Base-by-base conservation (phyloP, 768 basidiomycete genomes). In the Coprinellus micaceus region DNA sequence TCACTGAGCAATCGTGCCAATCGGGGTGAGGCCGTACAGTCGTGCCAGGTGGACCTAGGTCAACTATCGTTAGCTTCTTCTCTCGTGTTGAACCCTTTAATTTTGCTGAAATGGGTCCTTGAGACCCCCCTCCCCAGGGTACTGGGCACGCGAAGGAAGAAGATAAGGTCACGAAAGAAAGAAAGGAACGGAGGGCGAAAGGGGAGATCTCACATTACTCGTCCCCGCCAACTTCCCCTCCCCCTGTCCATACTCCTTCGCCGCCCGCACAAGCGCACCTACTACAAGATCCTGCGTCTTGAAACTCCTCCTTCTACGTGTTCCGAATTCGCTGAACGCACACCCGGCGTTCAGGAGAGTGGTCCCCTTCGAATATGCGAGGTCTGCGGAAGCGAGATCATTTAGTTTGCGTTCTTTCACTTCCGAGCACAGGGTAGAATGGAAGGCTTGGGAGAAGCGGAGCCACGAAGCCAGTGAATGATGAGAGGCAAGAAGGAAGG, bases 1-100 rank as follows among this genome's bases (percentile, higher is more conserved):
- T 63, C 70, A 93, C 91, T 93, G 91, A 11, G 89, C 91, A 52
- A 94, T 90, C 1, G 91, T 93, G 7, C 94, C 94, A 26, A 90
- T 76, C 0, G 86, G 85, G 19, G 66, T 67, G 22, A 93, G 56
- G 22, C 74, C 76, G 63, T 92, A 83, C 66, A 86, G 88, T 56
- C 77, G 79, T 3, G 97, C 96, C n/a, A 98, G 77, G 67, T 94
- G 83, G 5, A 88, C 84, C 94, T 96, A 59, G 12, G 54, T 33
- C 41, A 33, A 55, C 21, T 29, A 39, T 15, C 19, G 26, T 17
- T 26, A 17, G 19, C 11, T n/a, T 12, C 3, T n/a, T n/a, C n/a
- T n/a, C n/a, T n/a, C n/a, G n/a, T n/a, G n/a, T n/a, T n/a, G n/a
- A n/a, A n/a, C n/a, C n/a, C n/a, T n/a, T n/a, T n/a, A n/a, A n/a